phyloP scores from a whole-genome alignment of 225 moss, liverwort and hornwort genomes.

The Lunularia cruciata region DNA sequence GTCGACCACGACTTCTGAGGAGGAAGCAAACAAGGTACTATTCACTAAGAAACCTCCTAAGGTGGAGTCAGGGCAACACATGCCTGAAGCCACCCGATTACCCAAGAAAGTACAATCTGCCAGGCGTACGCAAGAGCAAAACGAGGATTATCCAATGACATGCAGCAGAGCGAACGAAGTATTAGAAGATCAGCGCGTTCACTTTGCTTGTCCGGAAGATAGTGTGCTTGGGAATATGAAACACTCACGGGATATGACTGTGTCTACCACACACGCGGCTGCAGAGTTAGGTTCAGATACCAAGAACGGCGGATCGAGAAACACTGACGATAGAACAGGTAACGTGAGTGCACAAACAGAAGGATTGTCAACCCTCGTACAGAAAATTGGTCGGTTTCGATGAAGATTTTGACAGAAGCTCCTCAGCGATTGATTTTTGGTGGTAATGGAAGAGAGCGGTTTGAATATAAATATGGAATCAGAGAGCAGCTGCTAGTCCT shows the following conservation, averaged over 20 bases:
- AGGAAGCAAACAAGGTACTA: constrained; percentile 8
- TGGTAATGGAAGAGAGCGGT: no score
- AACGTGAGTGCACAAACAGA: not conserved
- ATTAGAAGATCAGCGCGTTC: not conserved
- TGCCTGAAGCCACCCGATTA: not conserved
- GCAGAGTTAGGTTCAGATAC: not conserved
- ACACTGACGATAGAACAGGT: not conserved
- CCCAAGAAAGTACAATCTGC: not conserved
- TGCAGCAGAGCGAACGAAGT: constrained; percentile 6
- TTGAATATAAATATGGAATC: no score
- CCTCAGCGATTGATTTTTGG: no score
- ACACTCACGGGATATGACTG: not conserved
- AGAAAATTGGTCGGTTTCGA: constrained; percentile 1
- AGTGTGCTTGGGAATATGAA: not conserved
- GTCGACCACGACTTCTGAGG: not conserved
- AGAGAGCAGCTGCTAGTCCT: no score
- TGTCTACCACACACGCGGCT: not conserved
- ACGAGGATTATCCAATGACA: constrained; percentile 15
- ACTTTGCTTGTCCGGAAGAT: constrained; percentile 8
- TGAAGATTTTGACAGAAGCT: no score
- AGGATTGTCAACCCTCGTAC: constrained; percentile 13
- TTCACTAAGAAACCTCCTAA: not conserved
- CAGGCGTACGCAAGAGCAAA: no score
- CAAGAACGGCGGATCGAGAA: not conserved
- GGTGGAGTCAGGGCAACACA: not conserved